Evolutionary conservation across 2,329 filamentous ascomycete genomes (phyloP).

Genomic region (Colletotrichum agaves): DNA sequence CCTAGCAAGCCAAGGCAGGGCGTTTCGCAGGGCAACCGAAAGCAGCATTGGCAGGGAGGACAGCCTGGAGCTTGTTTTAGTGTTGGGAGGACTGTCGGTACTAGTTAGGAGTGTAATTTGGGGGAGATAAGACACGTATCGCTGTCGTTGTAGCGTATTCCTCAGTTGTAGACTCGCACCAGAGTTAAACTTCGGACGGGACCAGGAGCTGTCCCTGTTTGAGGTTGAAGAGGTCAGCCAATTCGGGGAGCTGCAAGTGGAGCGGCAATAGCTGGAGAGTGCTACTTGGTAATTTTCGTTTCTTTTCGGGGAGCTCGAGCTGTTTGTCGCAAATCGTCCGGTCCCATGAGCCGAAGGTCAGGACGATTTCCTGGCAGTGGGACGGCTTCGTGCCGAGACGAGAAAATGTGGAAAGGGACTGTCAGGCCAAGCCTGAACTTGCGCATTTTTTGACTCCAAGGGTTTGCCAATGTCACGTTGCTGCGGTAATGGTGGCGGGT

Average conservation of each 20-base stretch:
- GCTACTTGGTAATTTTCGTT: background rate
- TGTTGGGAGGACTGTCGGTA: no score
- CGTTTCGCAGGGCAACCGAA: constrained; percentile 35
- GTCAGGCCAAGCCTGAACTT: constrained; percentile 19
- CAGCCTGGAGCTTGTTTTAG: constrained; percentile 21
- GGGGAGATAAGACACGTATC: background rate
- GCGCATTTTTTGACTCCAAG: constrained; percentile 7
- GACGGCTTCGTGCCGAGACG: constrained; percentile 28
- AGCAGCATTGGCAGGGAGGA: constrained; percentile 13
- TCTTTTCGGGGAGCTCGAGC: constrained; percentile 5
- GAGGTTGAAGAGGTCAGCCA: constrained; percentile 5
- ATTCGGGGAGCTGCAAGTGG: constrained; percentile 5
- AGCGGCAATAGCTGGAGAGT: background rate
- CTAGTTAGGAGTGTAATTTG: background rate
- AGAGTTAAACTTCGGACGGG: constrained; percentile 11
- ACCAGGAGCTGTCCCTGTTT: constrained; percentile 12
- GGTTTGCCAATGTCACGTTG: constrained; percentile 23
- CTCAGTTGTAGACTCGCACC: constrained; percentile 15
- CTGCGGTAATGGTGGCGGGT: constrained; percentile 24
- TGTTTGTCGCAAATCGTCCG: constrained; percentile 34
- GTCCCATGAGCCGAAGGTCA: constrained; percentile 30
- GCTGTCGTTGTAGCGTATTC: background rate
- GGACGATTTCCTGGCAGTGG: constrained; percentile 33
- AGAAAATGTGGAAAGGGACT: constrained; percentile 24
- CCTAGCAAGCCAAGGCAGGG: constrained; percentile 32